Base-by-base conservation (phyloP, 768 basidiomycete genomes). In the Psilocybe sp. region DNA sequence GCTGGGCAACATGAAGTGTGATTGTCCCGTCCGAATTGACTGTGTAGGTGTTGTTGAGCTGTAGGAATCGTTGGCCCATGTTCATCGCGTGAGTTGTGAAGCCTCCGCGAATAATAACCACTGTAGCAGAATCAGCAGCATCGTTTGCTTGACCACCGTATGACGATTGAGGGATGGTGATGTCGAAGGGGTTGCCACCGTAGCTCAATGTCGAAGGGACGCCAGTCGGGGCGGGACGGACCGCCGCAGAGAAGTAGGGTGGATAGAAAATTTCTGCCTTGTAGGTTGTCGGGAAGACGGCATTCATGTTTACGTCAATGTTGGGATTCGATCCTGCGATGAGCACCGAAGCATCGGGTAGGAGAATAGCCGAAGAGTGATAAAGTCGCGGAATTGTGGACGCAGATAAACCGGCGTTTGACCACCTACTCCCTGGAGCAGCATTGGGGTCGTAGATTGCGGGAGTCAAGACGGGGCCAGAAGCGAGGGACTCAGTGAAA, bases 251-350 rank as follows among this genome's bases (percentile, higher is more conserved):
- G 73, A 87, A 98, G 72, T 96, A 99, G 10, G 83, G 76, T 0
- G 96, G 96, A 72, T 94, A 98, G 75, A 94, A 99, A 36, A 85
- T 78, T 64, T 96, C 93, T 1, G 87, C 85, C 31, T 81, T 72
- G 61, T 94, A 95, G 20, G 84, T 81, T 1, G 92, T 92, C 1
- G 87, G 85, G 74, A 75, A 92, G 33, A 74, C 35, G 9, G 79
- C 77, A n/a, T 71, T 66, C 32, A 71, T 52, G 59, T 87, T 85
- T 52, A 87, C 85, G 59, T 98, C 94, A 32, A 88, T 75, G 61
- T 95, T 95, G 1, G 95, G 94, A 70, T 98, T 98, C 31, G 91
- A 92, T 6, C 96, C 96, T 28, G 91, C 92, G 56, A 96, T 79
- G 43, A 97, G 66, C 34, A 98, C 85, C 2, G 89, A 89, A 1